Evolutionary conservation across 2,329 filamentous ascomycete genomes (phyloP).

Genomic region (Alternaria angustiovoidea): DNA sequence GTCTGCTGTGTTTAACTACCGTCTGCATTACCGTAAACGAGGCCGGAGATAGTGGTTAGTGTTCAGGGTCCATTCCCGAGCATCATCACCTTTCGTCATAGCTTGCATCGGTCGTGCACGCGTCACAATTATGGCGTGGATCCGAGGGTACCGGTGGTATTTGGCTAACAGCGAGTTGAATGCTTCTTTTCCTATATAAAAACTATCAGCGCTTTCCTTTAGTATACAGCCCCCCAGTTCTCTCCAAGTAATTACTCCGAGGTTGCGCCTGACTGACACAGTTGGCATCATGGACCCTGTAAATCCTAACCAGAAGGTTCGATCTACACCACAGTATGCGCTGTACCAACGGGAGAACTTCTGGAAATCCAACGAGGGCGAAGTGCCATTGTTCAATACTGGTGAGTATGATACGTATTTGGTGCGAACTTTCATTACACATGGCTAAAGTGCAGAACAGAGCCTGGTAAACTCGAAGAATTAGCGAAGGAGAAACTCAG

Average conservation of each 20-base stretch:
- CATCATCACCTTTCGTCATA: slow-evolving; percentile 20
- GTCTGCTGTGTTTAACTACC: neutral
- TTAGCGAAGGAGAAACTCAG: slow-evolving; percentile 65
- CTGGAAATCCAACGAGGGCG: slow-evolving; percentile 61
- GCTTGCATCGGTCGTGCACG: slow-evolving; percentile 6
- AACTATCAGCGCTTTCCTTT: neutral
- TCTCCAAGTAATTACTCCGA: neutral
- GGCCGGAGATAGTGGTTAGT: slow-evolving; percentile 12
- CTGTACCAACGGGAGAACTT: slow-evolving; percentile 65
- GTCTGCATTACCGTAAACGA: neutral
- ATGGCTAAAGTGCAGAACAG: slow-evolving; percentile 34
- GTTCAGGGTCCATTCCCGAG: slow-evolving; percentile 11
- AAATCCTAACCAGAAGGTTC: slow-evolving; percentile 60
- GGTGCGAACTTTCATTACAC: neutral
- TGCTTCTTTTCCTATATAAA: neutral
- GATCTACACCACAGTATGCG: slow-evolving; percentile 63
- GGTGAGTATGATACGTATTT: slow-evolving; percentile 36
- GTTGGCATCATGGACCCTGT: slow-evolving; percentile 55
- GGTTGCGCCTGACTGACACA: neutral
- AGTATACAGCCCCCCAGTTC: neutral
- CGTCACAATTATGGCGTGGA: slow-evolving; percentile 16
- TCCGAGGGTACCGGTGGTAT: neutral
- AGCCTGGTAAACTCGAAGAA: slow-evolving; percentile 67
- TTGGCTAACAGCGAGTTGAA: neutral
- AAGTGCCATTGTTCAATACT: slow-evolving; percentile 62